Evolutionary conservation across 129 eudicot genomes (phyloP), one percentile per base, ranked within the genome.

Genomic region (Helianthus annuus): DNA sequence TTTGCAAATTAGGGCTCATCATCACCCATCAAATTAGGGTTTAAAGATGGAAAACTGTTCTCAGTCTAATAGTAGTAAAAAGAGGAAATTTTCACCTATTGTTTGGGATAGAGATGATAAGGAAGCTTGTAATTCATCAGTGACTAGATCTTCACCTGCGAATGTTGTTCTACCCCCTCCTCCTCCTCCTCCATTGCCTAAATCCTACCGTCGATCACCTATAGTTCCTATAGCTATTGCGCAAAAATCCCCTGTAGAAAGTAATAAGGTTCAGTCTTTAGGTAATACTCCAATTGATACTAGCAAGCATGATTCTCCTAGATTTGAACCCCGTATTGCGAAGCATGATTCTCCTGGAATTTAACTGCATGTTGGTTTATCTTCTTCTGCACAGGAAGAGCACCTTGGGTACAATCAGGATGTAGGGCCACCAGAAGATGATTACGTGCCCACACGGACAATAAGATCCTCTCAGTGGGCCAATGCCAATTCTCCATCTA

Each of bases 381-480:
- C 82, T 79, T 51, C 86, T 68, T 68, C 77, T 3, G 52, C 73
- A 27, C 77, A 79, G 68, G 88, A 83, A 67, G 85, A 75, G 29
- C 74, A 3, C 16, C 66, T 14, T 74, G 82, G 46, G 48, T 71
- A 77, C 61, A 61, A 63, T 68, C 61, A 59, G 75, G 76, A 49
- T 67, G 58, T 49, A 40, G 88, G 70, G 57, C 72, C 32, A 42
- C 51, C 66, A 10, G 89, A 83, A 55, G 92, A 85, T 10, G 92
- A 85, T 54, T 78, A 76, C 53, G 80, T 72, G 57, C 85, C 92
- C 0, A 53, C 83, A 17, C 76, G 85, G 72, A 90, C 84, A 29
- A 93, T 93, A 64, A 78, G 85, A 73, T 76, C 98, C 12, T 93
- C 98, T 55, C 82, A 95, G 10, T 93, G 98, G 98, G 98, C 97